Evolutionary conservation across 306 rosid species (phyloP).

Genomic region (Canavalia gladiata): DNA sequence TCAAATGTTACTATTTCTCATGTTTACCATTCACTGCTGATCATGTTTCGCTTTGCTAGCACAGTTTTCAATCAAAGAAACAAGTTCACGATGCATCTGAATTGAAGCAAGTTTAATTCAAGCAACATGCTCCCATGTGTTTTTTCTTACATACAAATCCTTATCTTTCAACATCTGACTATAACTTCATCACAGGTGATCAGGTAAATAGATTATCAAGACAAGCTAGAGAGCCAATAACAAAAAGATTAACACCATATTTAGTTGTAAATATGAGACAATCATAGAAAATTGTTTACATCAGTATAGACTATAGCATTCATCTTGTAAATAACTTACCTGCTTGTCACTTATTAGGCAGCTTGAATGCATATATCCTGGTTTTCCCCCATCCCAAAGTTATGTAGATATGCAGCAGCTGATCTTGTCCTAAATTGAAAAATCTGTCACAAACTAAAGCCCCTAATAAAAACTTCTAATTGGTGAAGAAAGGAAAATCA

Average conservation of each 20-base stretch:
- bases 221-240: conserved; percentile 30
- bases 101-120: conserved; percentile 55
- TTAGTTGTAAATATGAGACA: neutral
- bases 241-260: conserved; percentile 2
- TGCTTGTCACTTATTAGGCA: too few relatives aligned
- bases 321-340: too few relatives aligned
- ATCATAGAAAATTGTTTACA: neutral
- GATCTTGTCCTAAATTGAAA: conserved; percentile 61
- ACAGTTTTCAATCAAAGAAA: conserved; percentile 67
- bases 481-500: conserved; percentile 18
- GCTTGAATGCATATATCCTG: neutral
- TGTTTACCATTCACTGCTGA: conserved; percentile 50
- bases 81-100: conserved; percentile 73
- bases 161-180: conserved; percentile 48
- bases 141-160: conserved; percentile 51
- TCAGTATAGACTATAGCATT: neutral
- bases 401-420: conserved; percentile 47
- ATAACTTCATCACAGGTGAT: conserved; percentile 43
- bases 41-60: conserved; percentile 50
- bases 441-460: conserved; percentile 15
- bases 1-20: conserved; percentile 40
- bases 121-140: conserved; percentile 46
- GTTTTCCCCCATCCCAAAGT: conserved; percentile 46
- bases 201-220: conserved; percentile 56
- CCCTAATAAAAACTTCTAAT: conserved; percentile 15